Evolutionary conservation across 129 eudicot species (phyloP).

Genomic region (Helianthus annuus): HanXRQr2.0-SUNRISE NC_035438.2:104054069-104054568

Average conservation of each 20-base stretch:
- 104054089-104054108: constrained; percentile 88
- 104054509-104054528: not conserved
- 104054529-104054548: constrained; percentile 50
- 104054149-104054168: constrained; percentile 80
- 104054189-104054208: not conserved
- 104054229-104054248: constrained; percentile 47
- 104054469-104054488: constrained; percentile 6
- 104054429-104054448: constrained; percentile 97
- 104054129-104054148: constrained; percentile 87
- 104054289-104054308: constrained; percentile 99
- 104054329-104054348: constrained; percentile 87
- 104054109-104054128: constrained; percentile 97
- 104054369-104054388: constrained; percentile 15
- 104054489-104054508: not conserved
- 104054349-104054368: constrained; percentile 5
- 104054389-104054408: not conserved
- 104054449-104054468: constrained; percentile 87
- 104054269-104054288: constrained; percentile 94
- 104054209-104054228: not conserved
- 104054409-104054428: constrained; percentile 99
- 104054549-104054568: constrained; percentile 90
- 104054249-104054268: constrained; percentile 97
- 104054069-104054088: constrained; percentile 45
- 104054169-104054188: constrained; percentile 48
- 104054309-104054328: constrained; percentile 93